Conservation (phyloP, 1,139 yeast genomes). For the Yamadazyma buinensis region DNA sequence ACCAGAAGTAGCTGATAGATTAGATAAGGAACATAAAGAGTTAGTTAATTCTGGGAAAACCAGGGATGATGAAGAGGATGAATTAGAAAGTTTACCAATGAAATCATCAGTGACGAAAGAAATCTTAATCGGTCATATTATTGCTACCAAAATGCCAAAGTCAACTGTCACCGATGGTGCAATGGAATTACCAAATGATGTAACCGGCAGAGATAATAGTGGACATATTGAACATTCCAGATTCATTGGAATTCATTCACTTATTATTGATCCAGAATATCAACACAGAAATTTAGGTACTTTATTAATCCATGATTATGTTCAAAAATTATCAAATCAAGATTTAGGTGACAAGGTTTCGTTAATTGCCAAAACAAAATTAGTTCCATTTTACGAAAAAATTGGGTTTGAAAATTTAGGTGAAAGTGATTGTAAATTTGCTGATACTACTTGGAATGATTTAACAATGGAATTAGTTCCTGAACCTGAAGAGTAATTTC, state of each 20-base stretch:
- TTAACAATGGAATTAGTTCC: constrained; percentile 60
- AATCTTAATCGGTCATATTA: constrained; percentile 74
- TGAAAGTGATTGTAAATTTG: constrained; percentile 54
- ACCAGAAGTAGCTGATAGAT: constrained; percentile 39
- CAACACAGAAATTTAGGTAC: constrained; percentile 83
- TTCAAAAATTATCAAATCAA: constrained; percentile 85
- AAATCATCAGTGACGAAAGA: constrained; percentile 57
- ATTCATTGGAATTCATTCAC: constrained; percentile 76
- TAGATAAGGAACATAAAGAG: constrained; percentile 25
- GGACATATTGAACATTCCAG: constrained; percentile 79
- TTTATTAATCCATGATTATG: constrained; percentile 78
- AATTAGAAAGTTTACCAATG: constrained; percentile 40
- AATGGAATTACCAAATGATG: constrained; percentile 55
- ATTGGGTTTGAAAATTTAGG: constrained; percentile 74
- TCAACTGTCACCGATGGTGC: constrained; percentile 56
- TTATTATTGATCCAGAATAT: constrained; percentile 75
- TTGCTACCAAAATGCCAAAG: constrained; percentile 70
- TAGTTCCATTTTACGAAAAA: constrained; percentile 74
- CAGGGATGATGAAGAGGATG: constrained; percentile 27
- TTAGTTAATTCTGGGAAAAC: constrained; percentile 22
- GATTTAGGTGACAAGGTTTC: constrained; percentile 78
- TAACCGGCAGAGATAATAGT: constrained; percentile 28
- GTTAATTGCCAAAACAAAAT: constrained; percentile 65
- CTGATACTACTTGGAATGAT: constrained; percentile 64
- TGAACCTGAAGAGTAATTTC: constrained; percentile 41